Percentiles rank a stretch among this genome's conserved stretches.
Evolutionary conservation across 2,329 filamentous ascomycete genomes (phyloP).

Genomic region (Decorospora gaudefroyi): DNA sequence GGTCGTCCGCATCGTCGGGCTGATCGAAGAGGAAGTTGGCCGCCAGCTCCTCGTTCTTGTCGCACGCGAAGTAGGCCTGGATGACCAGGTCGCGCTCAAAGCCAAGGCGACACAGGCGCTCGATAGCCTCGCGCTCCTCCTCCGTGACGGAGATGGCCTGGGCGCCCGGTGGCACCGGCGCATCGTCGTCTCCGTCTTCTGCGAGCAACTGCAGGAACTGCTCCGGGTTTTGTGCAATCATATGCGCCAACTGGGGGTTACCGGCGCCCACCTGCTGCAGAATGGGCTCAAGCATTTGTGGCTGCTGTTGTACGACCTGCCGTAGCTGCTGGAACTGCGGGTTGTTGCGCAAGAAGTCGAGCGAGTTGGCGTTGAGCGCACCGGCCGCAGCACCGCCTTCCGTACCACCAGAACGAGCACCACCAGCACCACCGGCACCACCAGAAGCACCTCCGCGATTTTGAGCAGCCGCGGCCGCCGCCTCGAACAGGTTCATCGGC

Average conservation of each 20-base stretch:
- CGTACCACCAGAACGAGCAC: conserved; percentile 53
- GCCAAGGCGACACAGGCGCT: conserved; percentile 88
- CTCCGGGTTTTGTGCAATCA: conserved; percentile 90
- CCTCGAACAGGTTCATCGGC: conserved; percentile 87
- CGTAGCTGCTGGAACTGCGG: conserved; percentile 97
- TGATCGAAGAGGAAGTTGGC: conserved; percentile 99
- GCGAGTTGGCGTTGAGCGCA: conserved; percentile 68
- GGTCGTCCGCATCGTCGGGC: conserved; percentile 77
- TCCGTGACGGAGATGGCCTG: conserved; percentile 91
- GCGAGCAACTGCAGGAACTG: conserved; percentile 89
- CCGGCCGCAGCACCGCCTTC: conserved; percentile 57
- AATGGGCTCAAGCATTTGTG: conserved; percentile 97
- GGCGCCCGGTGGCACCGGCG: conserved; percentile 81
- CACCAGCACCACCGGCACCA: conserved; percentile 52
- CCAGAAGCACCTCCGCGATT: conserved; percentile 59
- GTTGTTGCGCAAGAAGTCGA: conserved; percentile 94
- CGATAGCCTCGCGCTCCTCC: conserved; percentile 95
- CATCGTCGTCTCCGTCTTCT: conserved; percentile 84
- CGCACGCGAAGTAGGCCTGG: conserved; percentile 98
- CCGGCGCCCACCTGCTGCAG: conserved; percentile 93
- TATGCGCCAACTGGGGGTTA: conserved; percentile 89
- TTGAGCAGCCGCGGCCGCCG: conserved; percentile 75
- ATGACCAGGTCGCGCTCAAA: conserved; percentile 93
- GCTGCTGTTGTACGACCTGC: conserved; percentile 95
- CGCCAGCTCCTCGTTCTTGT: conserved; percentile 98